Evolutionary conservation across 805 yeast species (phyloP), one percentile per base, ranked within the genome.

Genomic region (Kockiozyma suomiensis): DNA sequence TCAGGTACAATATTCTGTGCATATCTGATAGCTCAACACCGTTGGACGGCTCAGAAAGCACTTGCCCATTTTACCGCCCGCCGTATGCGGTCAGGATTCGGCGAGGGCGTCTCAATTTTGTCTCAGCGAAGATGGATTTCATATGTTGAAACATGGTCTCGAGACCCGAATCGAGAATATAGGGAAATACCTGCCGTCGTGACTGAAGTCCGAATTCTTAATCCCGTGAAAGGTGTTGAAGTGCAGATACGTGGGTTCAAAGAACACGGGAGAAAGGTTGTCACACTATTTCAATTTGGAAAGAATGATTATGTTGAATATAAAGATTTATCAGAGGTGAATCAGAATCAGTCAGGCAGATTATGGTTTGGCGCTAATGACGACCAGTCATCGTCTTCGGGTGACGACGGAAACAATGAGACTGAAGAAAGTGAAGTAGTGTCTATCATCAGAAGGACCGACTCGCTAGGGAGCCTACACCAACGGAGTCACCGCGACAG

Each of bases 1-100:
- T 86, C 96, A 0, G 97, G 98, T 0, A 80, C 91, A 1, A 73
- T 90, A 1, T 81, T 82, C 5, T 83, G 88, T 61, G 89, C 91
- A 0, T 87, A 84, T 69, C 72, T 92, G 62, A 85, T 91, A 82
- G 78, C 77, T 53, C 70, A 73, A 52, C 70, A 72, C 35, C 74
- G 74, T 1, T 56, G 77, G 55, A 61, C 78, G 0, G 75, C 79
- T 13, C 72, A 74, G 1, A 78, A 76, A 19, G 88, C 91, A 1
- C 76, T 81, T 43, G 72, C 71, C 0, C 58, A 77, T 6, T 91
- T 87, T 70, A 82, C 87, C 1, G 58, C 68, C 6, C 76, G 79
- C 53, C 76, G 97, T 58, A 83, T 88, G 84, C 76, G 80, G 32
- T 56, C 69, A 26, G 76, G 80, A 4, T 79, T 84, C 47, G 85